Evolutionary conservation across 2,329 filamentous ascomycete genomes (phyloP).

Genomic region (Aureobasidium sp.): DNA sequence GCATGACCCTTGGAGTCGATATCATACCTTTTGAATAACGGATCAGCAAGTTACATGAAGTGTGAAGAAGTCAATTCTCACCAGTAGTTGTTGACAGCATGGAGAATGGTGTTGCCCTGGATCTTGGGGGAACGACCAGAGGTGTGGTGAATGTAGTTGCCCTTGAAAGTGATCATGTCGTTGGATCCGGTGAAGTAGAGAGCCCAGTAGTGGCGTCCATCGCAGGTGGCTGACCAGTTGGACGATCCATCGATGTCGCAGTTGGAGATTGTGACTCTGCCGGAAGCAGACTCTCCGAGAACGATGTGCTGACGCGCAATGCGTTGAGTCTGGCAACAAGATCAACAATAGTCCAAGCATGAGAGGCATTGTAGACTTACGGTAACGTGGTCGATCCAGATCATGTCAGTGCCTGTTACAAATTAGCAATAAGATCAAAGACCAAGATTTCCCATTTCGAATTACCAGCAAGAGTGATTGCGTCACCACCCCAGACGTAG

Average conservation of each 20-base stretch:
- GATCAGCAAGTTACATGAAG: neutral
- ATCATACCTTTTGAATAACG: conserved; percentile 21
- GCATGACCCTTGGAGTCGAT: conserved; percentile 44
- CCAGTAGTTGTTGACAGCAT: conserved; percentile 57
- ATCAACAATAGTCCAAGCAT: conserved; percentile 22
- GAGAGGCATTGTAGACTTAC: neutral
- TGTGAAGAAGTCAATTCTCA: neutral
- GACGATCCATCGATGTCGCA: conserved; percentile 48
- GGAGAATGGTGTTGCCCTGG: conserved; percentile 46
- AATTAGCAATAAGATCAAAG: neutral
- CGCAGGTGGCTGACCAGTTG: conserved; percentile 48
- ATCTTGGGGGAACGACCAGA: conserved; percentile 51
- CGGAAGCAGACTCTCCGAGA: conserved; percentile 44
- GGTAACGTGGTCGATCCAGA: conserved; percentile 1
- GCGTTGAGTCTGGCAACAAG: conserved; percentile 32
- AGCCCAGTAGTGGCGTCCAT: conserved; percentile 53
- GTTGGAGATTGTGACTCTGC: conserved; percentile 53
- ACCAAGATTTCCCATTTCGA: neutral
- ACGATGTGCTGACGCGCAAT: conserved; percentile 55
- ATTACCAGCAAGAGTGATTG: conserved; percentile 21
- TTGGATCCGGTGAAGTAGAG: conserved; percentile 46
- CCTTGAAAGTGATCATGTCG: conserved; percentile 50
- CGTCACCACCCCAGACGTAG: conserved; percentile 27
- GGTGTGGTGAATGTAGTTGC: conserved; percentile 53
- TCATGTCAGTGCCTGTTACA: neutral